Conservation (phyloP, 139 green algal genomes). For the Spirogloea muscicola region DNA sequence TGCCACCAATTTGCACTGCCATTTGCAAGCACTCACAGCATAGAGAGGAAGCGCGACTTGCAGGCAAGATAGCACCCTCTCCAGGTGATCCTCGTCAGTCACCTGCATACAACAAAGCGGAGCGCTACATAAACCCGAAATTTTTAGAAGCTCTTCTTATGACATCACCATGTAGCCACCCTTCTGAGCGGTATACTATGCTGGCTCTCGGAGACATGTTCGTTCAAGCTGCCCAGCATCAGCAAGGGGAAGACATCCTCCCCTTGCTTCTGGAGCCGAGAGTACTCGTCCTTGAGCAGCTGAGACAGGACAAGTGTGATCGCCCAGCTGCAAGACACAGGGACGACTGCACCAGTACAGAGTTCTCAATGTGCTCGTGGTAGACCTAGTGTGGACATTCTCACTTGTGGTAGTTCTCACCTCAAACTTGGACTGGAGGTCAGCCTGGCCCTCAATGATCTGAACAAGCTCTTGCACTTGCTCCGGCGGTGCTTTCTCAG, state of each 20-base stretch:
- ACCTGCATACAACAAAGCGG: constrained; percentile 8
- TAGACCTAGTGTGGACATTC: background rate
- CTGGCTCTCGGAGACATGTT: background rate
- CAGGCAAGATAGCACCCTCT: constrained; percentile 30
- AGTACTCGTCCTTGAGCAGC: no score
- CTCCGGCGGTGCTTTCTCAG: constrained; percentile 18
- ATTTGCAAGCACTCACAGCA: constrained; percentile 12
- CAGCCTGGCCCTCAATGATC: constrained; percentile 37
- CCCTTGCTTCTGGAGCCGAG: no score
- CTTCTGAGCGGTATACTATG: background rate
- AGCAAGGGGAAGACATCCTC: no score
- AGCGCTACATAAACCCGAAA: background rate
- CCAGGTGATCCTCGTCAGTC: constrained; percentile 26
- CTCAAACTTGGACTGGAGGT: constrained; percentile 28
- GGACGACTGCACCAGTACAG: background rate
- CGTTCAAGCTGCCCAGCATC: background rate
- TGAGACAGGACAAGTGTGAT: background rate
- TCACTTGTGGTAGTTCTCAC: constrained; percentile 23
- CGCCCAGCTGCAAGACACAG: background rate
- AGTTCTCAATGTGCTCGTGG: background rate
- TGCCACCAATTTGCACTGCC: background rate
- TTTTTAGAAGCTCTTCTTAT: background rate
- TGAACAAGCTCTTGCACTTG: constrained; percentile 41
- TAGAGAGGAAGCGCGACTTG: constrained; percentile 40
- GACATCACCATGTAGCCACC: background rate